Conservation (phyloP, 192 early-diverging fungal species). For the Coemansia sp. region DNA sequence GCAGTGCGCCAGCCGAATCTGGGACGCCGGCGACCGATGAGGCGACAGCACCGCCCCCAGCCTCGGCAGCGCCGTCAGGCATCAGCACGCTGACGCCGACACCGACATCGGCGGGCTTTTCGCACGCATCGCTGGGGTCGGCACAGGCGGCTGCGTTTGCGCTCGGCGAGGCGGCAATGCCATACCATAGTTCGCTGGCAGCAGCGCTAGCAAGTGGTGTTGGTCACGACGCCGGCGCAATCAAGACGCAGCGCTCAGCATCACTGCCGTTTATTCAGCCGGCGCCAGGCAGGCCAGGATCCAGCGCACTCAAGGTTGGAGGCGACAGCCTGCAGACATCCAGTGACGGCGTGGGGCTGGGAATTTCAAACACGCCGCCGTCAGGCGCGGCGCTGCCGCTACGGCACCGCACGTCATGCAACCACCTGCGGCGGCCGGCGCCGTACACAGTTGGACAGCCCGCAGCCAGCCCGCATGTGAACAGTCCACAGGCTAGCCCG, state of each 20-base stretch:
- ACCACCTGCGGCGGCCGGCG: conserved; percentile 42
- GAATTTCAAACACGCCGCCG: conserved; percentile 28
- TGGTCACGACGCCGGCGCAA: conserved; percentile 5
- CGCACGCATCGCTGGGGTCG: conserved; percentile 6
- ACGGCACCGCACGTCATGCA: conserved; percentile 40
- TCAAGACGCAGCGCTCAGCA: conserved; percentile 50
- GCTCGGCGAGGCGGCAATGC: conserved; percentile 13
- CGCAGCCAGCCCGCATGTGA: conserved; percentile 21
- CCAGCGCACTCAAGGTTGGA: no score
- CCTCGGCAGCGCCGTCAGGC: conserved; percentile 34
- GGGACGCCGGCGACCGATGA: not conserved
- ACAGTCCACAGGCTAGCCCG: conserved; percentile 45
- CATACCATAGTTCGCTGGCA: conserved; percentile 13
- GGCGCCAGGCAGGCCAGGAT: no score
- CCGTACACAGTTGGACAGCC: conserved; percentile 41
- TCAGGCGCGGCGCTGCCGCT: conserved; percentile 23
- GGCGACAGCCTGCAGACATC: no score
- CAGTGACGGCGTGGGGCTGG: conserved; percentile 11
- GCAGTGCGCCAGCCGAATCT: not conserved
- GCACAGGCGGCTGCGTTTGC: conserved; percentile 36
- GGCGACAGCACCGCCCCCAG: conserved; percentile 7
- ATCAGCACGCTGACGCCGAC: conserved; percentile 44
- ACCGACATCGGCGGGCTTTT: conserved; percentile 29
- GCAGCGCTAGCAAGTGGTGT: conserved; percentile 18
- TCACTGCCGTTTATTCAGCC: conserved; percentile 47